phyloP scores from a whole-genome alignment of 2,329 filamentous ascomycete genomes.

The Cercospora brassicicola region DNA sequence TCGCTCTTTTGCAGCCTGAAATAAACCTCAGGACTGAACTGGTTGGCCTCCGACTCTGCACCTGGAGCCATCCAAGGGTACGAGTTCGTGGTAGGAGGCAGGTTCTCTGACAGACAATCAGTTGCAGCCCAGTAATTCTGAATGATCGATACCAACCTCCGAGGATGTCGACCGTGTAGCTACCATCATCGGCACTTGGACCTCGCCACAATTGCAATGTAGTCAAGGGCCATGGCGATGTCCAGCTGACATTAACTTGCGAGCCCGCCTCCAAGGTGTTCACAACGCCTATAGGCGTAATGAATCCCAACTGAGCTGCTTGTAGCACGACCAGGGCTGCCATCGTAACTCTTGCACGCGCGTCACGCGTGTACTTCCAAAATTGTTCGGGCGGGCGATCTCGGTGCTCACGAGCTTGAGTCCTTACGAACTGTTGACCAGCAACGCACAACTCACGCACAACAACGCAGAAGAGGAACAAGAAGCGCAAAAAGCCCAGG shows the following conservation, averaged over 20 bases:
- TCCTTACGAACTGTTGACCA: background rate
- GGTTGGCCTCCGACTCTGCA: background rate
- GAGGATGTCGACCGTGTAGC: slow-evolving; percentile 17
- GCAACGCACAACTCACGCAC: background rate
- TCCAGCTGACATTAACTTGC: slow-evolving; percentile 23
- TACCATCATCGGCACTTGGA: slow-evolving; percentile 13
- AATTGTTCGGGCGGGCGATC: background rate
- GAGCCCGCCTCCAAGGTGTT: slow-evolving; percentile 11
- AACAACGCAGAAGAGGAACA: slow-evolving; percentile 1
- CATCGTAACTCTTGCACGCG: slow-evolving; percentile 2
- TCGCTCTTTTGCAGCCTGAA: slow-evolving; percentile 15
- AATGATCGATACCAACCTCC: slow-evolving; percentile 12
- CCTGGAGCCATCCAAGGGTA: slow-evolving; percentile 5
- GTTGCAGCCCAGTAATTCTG: background rate
- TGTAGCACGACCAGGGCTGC: slow-evolving; percentile 17
- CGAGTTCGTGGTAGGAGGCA: slow-evolving; percentile 3
- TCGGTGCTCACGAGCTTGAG: background rate
- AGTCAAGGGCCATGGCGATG: slow-evolving; percentile 19
- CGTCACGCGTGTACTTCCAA: background rate
- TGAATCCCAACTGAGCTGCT: slow-evolving; percentile 17
- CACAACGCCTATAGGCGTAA: slow-evolving; percentile 8
- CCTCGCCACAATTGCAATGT: slow-evolving; percentile 21
- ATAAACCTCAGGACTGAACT: slow-evolving; percentile 5
- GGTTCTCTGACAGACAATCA: background rate
- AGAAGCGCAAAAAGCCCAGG: background rate